Evolutionary conservation across 2,329 filamentous ascomycete genomes (phyloP).

Genomic region (Botrytis fragariae): DNA sequence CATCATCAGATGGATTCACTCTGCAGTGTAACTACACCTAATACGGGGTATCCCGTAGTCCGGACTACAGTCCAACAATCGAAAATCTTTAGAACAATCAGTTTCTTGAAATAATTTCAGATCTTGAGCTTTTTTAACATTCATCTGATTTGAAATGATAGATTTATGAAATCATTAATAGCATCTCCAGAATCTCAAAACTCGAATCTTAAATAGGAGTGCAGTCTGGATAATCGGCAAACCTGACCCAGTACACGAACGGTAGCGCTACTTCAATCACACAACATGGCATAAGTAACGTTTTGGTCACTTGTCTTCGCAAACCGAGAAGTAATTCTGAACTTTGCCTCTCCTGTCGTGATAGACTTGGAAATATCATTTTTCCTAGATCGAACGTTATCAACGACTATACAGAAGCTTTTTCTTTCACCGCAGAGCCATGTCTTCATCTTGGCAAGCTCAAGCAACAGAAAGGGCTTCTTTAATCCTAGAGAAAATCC

Average conservation of each 20-base stretch:
- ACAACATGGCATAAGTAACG: neutral
- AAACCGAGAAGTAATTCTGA: neutral
- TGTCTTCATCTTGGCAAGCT: constrained; percentile 3
- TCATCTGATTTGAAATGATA: neutral
- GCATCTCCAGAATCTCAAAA: neutral
- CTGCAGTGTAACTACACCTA: constrained; percentile 18
- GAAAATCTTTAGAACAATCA: neutral
- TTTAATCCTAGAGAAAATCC: constrained; percentile 4
- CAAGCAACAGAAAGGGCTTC: constrained; percentile 11
- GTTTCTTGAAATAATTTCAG: neutral
- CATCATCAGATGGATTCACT: neutral
- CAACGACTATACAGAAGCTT: neutral
- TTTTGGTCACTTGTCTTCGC: neutral
- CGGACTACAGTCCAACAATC: neutral
- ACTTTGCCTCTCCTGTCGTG: neutral
- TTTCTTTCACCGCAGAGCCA: neutral
- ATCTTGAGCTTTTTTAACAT: neutral
- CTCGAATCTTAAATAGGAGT: neutral
- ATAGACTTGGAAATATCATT: neutral
- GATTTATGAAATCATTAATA: neutral
- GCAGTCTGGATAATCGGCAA: neutral
- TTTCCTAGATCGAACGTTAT: neutral
- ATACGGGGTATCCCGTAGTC: neutral
- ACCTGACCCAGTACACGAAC: neutral
- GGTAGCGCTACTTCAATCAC: neutral